phyloP scores from a whole-genome alignment of 306 rosid genomes.

The Castanea sativa region DNA sequence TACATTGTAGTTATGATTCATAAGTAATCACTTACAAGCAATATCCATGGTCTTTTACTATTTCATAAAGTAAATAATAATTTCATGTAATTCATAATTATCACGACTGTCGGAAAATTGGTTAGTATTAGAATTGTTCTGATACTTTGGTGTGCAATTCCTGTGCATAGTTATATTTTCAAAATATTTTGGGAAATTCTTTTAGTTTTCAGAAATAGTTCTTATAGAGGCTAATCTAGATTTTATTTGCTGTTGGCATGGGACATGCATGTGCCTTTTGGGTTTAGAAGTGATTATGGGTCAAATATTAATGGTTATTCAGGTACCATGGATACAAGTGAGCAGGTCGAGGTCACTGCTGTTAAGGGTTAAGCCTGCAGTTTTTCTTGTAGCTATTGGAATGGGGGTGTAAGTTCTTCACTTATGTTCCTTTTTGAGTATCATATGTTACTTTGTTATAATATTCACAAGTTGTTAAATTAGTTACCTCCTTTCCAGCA shows the following conservation, averaged over 20 bases:
- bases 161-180: not conserved
- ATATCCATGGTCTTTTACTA: not conserved
- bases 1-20: not conserved
- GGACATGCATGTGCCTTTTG: not conserved
- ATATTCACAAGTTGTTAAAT: not conserved
- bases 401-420: conserved; percentile 66
- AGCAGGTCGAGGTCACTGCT: conserved; percentile 83
- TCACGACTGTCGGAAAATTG: not conserved
- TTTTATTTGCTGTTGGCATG: not conserved
- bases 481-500: not conserved
- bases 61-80: not conserved
- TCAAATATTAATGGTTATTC: conserved; percentile 26
- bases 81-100: not conserved
- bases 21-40: not conserved
- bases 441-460: conserved; percentile 14
- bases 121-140: not conserved
- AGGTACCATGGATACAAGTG: conserved; percentile 98
- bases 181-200: not conserved
- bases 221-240: not conserved
- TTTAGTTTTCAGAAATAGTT: not conserved
- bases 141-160: not conserved
- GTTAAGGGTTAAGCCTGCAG: conserved; percentile 73
- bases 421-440: not conserved
- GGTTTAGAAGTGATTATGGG: conserved; percentile 17
- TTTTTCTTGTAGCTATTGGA: conserved; percentile 85